Base-by-base conservation (phyloP, 805 yeast genomes). In the Wickerhamiella hasegawae region DNA sequence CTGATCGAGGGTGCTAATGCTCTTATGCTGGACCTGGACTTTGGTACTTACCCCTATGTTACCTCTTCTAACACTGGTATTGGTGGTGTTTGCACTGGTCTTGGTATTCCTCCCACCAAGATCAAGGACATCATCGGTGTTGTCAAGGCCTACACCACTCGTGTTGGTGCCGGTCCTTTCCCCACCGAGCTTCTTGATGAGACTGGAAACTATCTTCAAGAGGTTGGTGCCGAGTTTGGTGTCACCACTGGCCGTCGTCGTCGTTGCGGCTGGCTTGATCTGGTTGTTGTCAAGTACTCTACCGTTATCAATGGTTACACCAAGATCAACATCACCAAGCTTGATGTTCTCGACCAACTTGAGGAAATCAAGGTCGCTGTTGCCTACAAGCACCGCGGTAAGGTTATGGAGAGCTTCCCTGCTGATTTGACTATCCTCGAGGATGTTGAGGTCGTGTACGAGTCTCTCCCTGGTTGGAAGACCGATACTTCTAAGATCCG, bases 161-260 rank as follows among this genome's bases (percentile, higher is more conserved):
- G 98, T 62, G 98, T 90, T 37, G 98, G 98, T 51, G 97, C 85
- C 55, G 98, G 98, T 45, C 98, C 98, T 22, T 90, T 90, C 79
- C 96, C 98, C 42, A 77, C 97, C 38, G 98, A 90, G 62, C 97
- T 85, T 58, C 69, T 85, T 55, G 84, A 87, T 58, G 74, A 63
- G 25, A 72, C 65, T 32, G 98, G 98, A 53, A 93, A 80, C 51
- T 71, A 73, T 45, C 67, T 90, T 54, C 98, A 90, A 59, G 61
- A 67, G 30, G 81, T 90, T 43, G 98, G 98, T 52, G 94, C 85
- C 39, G 98, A 90, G 62, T 81, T 56, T 52, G 98, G 98, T 61
- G 98, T 90, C 48, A 90, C 98, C 44, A 90, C 98, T 25, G 98
- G 98, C 47, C 77, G 98, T 65, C 84, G 85, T 70, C 80, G 98